phyloP scores from a whole-genome alignment of 2,329 filamentous ascomycete species.

The Claviceps sp. region DNA sequence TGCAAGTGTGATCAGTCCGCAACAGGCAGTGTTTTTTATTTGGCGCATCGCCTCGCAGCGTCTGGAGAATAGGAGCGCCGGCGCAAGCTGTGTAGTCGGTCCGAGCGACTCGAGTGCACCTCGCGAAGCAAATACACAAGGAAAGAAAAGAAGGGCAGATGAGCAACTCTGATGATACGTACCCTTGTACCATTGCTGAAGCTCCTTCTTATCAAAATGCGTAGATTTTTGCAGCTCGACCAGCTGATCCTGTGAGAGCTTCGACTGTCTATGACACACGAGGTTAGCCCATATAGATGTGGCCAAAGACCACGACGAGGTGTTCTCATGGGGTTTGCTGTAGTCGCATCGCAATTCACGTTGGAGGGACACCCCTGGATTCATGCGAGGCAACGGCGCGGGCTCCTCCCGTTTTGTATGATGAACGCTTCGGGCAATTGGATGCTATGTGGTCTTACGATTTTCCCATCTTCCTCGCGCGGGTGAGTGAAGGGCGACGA shows the following conservation, averaged over 20 bases:
- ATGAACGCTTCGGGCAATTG: background rate
- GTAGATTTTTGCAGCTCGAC: constrained; percentile 91
- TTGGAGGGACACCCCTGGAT: background rate
- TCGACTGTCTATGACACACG: constrained; percentile 63
- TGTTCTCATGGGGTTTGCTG: background rate
- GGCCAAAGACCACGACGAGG: too few species aligned
- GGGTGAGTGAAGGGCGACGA: background rate
- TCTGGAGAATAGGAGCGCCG: too few species aligned
- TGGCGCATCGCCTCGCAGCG: too few species aligned
- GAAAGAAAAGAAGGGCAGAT: background rate
- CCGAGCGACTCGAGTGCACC: too few species aligned
- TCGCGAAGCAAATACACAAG: too few species aligned
- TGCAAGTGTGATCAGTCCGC: too few species aligned
- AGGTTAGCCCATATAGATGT: background rate
- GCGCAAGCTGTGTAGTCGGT: too few species aligned
- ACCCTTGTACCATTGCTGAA: constrained; percentile 99
- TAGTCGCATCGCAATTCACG: background rate
- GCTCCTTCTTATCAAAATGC: constrained; percentile 98
- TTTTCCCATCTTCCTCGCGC: constrained; percentile 6
- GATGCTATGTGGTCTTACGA: constrained; percentile 3
- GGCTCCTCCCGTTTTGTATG: too few species aligned
- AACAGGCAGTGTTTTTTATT: too few species aligned
- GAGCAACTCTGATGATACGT: background rate
- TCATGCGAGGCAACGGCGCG: background rate
- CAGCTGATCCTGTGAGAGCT: constrained; percentile 93